Evolutionary conservation across 2,329 filamentous ascomycete genomes (phyloP), one percentile per base, ranked within the genome.

Genomic region (Colletotrichum musicola): DNA sequence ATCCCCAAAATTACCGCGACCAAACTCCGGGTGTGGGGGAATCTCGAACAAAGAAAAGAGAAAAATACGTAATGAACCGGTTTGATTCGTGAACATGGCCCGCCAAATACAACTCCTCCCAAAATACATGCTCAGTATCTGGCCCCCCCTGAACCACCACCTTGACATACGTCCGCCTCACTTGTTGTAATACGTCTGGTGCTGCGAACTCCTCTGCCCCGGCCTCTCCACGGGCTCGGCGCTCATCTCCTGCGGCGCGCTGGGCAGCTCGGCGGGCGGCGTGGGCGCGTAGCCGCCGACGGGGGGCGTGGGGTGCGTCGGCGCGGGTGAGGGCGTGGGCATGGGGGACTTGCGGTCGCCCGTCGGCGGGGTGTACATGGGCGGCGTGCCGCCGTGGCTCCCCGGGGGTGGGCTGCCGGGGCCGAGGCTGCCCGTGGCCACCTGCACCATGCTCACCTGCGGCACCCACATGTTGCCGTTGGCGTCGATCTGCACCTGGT

Each of bases 391-490:
- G 56, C 50, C 18, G 25, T 22, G 35, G 49, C 38, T 44, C 20
- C 49, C 9, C 49, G 57, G 16, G 14, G 22, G 22, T 4, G 22
- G 44, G 16, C 44, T 46, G 14, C 27, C 64, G 27, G 47, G 22
- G 46, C 25, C 10, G 7, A 35, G 57, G 49, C 40, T 57, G 4
- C 72, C 69, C 9, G 71, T 62, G 10, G 65, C 56, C 6, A 73
- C 50, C 67, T 73, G 74, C 62, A 79, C 71, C 71, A 77, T 76
- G 62, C 76, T 77, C 53, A 78, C 77, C 53, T 79, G 77, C 16
- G 77, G 77, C 62, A 76, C 60, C 78, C 78, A 79, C 14, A 77
- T 55, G 53, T 76, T 77, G 49, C 75, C 75, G 50, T 78, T 73
- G 18, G 72, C 74, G 65, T 78, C 77, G 18, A 77, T 73, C 68